Base-by-base conservation (phyloP, 1,284 basidiomycete genomes). In the Bondarzewia mesenterica region DNA sequence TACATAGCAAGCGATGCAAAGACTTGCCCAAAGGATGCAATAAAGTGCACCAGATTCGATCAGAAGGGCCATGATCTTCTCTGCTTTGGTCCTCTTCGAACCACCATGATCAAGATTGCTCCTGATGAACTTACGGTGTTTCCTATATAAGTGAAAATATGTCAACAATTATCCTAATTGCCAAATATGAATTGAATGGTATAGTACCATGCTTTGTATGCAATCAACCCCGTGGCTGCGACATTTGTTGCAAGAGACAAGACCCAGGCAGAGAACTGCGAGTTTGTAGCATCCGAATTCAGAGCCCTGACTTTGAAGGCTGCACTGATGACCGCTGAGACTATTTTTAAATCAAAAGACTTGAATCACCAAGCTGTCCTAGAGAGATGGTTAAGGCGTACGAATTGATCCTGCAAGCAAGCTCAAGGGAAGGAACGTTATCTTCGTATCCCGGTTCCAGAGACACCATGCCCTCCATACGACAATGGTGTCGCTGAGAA, bases 381-480 rank as follows among this genome's bases (percentile, higher is more conserved):
- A 7, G 14, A 14, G 18, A 18, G 15, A 5, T 1, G 5, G 10
- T 18, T 14, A 7, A 10, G 8, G 20, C 37, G 5, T 14, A 48
- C 41, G 32, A 16, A 44, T 7, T 15, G 29, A 14, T 10, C 15
- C 16, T 10, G 25, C 7, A 18, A 25, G 14, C 14, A 37, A 18
- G 2, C 36, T 16, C 2, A 25, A 15, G 5, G 46, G 35, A 1
- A 37, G 15, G 6, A 44, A 22, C 8, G 37, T 14, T 7, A 48
- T 21, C n/a, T 7, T 16, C 10, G 7, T 36, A n/a, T 25, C 6
- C 8, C 43, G 43, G 7, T 40, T 23, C 36, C 36, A 46, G 7
- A 46, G 25, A 21, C 45, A 22, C 48, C 42, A 45, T 15, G 48
- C 39, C 16, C 48, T 27, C 48, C 42, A 50, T 4, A 32, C 18